Evolutionary conservation across 305 asterid genomes (phyloP).

Genomic region (Solanum hybrid): DNA sequence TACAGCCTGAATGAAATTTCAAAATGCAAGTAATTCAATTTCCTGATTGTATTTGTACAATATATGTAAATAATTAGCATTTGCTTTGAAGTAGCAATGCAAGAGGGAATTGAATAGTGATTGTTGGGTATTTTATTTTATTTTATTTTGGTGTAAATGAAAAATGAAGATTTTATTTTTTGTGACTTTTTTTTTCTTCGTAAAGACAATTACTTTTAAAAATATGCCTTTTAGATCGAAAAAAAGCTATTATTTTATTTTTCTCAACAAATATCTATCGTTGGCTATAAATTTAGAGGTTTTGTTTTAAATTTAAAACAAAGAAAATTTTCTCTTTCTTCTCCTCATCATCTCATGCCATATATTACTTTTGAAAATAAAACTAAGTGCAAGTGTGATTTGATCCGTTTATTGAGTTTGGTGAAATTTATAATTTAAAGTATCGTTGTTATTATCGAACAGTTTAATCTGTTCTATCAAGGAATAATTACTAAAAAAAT

Average conservation of each 20-base stretch:
- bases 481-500: neutral
- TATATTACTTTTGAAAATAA: neutral
- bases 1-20: neutral
- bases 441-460: neutral
- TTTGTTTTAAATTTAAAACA: too few species aligned
- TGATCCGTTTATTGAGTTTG: neutral
- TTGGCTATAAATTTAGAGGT: neutral
- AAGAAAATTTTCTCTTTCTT: too few species aligned
- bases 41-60: slow-evolving; percentile 22
- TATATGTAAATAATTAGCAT: slow-evolving; percentile 16
- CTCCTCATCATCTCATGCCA: neutral
- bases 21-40: neutral
- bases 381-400: neutral
- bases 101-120: neutral
- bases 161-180: neutral
- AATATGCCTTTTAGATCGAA: neutral
- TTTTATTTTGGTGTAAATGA: neutral
- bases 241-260: too few species aligned
- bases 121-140: neutral
- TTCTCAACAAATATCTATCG: neutral
- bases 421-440: neutral
- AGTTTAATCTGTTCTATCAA: neutral
- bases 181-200: too few species aligned
- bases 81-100: slow-evolving; percentile 21
- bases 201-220: too few species aligned